These are phyloP conservation scores for Sclerospora graminicola DNA, from an alignment of 352 stramenopile genomes.

Conservation along the genomic window DNA sequence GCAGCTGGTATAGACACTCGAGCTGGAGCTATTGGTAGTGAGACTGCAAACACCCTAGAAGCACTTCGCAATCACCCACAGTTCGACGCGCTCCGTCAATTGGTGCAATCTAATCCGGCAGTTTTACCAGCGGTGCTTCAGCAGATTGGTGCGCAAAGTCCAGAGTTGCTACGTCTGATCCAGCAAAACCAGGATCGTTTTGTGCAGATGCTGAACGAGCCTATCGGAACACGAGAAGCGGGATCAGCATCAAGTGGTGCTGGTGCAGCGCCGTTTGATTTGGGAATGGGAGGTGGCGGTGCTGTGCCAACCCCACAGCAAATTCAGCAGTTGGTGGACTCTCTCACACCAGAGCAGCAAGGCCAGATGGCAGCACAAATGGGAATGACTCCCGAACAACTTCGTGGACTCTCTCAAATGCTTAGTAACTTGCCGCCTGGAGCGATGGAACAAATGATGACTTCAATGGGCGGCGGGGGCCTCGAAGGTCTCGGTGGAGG, in stretches of 20 bases:
- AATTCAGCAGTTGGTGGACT: conserved; percentile 76
- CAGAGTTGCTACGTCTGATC: conserved; percentile 75
- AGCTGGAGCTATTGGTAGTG: conserved; percentile 8
- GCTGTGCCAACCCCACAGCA: conserved; percentile 72
- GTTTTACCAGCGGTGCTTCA: conserved; percentile 71
- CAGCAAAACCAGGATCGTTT: conserved; percentile 83
- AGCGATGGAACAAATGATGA: conserved; percentile 83
- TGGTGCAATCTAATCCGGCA: conserved; percentile 79
- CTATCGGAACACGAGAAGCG: conserved; percentile 46
- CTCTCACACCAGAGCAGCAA: conserved; percentile 64
- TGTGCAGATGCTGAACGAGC: conserved; percentile 83
- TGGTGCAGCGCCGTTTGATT: conserved; percentile 37
- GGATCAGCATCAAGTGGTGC: conserved; percentile 19
- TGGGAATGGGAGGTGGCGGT: conserved; percentile 32
- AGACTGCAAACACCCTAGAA: conserved; percentile 44
- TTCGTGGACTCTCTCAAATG: conserved; percentile 81
- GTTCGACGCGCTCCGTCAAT: conserved; percentile 69
- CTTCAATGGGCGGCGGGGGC: conserved; percentile 52
- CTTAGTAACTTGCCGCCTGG: conserved; percentile 72
- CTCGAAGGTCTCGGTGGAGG: conserved; percentile 36
- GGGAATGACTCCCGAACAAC: conserved; percentile 77
- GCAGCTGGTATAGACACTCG: conserved; percentile 1
- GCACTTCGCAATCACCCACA: conserved; percentile 76
- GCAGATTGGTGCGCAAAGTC: conserved; percentile 78
- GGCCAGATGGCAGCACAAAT: conserved; percentile 77